Percentiles rank a stretch among this genome's conserved stretches.
phyloP scores from a whole-genome alignment of 148 eudicot genomes.

The Chenopodium berlandieri region DNA sequence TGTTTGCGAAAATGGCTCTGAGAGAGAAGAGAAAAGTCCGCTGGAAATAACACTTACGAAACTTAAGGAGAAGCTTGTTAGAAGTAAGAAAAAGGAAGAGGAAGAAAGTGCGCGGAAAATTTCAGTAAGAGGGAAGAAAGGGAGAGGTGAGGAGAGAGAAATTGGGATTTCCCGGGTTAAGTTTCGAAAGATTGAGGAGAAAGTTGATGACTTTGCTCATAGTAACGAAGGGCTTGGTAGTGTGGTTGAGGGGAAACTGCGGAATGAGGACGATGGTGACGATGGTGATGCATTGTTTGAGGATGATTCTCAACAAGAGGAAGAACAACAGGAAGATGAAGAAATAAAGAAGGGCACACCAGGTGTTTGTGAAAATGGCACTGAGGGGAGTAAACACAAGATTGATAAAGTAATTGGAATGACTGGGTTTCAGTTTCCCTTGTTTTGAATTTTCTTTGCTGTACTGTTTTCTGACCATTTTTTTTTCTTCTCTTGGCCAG shows the following conservation, averaged over 20 bases:
- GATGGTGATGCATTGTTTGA: neutral
- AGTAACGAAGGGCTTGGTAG: neutral
- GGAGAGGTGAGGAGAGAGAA: neutral
- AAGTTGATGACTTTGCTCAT: neutral
- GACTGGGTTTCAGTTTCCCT: neutral
- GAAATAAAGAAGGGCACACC: neutral
- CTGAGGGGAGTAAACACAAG: neutral
- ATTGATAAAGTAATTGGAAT: neutral
- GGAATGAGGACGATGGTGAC: neutral
- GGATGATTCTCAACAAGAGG: neutral
- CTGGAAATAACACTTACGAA: neutral
- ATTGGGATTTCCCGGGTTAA: neutral
- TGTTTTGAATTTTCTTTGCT: neutral
- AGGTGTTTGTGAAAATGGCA: slow-evolving; percentile 10
- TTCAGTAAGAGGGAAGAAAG: neutral
- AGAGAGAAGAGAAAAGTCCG: neutral
- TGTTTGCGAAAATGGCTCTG: slow-evolving; percentile 3
- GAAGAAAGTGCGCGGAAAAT: neutral
- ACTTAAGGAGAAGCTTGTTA: neutral
- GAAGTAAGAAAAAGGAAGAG: neutral
- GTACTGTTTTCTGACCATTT: neutral
- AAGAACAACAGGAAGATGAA: neutral
- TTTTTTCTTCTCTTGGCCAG: slow-evolving; percentile 22
- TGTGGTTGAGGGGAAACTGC: neutral
- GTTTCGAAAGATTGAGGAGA: neutral